Base-by-base conservation (phyloP, 306 rosid species). In the Prunus salicina region DNA sequence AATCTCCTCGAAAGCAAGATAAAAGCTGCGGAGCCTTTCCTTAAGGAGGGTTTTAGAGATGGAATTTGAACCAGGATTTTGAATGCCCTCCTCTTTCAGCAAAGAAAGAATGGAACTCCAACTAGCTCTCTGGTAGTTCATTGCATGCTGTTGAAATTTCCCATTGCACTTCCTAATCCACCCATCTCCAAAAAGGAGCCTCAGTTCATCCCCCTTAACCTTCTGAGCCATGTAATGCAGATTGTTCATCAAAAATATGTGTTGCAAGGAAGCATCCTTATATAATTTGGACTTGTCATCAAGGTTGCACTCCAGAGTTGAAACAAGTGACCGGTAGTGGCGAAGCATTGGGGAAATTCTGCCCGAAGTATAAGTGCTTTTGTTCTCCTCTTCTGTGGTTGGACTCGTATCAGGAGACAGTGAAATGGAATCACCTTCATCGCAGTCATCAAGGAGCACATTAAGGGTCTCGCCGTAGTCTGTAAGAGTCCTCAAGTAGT, bases 171-270 rank as follows among this genome's bases (percentile, higher is more conserved):
- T 88, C 57, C 93, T 82, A 73, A 91, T 89, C 98, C 98, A 93
- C n/a, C 86, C 81, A 51, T 91, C 97, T 70, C 92, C 94, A 60
- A 86, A 85, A 27, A 86, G 32, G 53, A 75, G 73, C 86, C 88
- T 81, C 12, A 93, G 92, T 52, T 93, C 97, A 11, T 88, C 78
- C 20, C 93, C 94, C 66, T 89, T 90, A 24, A 89, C 98, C 85
- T 91, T 94, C 79, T 88, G 87, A 75, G 96, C 94, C 98, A 94
- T 94, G 72, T 94, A 94, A 69, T 88, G 93, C 30, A 88, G 74
- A 84, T 94, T 94, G 88, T 91, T 94, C 97, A 91, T 94, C 82
- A 91, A 82, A 90, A 94, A 94, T 77, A 94, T 71, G 63, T 88
- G 91, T 83, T 94, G 98, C 85, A 91, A 84, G 12, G 94, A 81